Evolutionary conservation across 83 land plant genomes (phyloP).

Genomic region (Thuja plicata): DNA sequence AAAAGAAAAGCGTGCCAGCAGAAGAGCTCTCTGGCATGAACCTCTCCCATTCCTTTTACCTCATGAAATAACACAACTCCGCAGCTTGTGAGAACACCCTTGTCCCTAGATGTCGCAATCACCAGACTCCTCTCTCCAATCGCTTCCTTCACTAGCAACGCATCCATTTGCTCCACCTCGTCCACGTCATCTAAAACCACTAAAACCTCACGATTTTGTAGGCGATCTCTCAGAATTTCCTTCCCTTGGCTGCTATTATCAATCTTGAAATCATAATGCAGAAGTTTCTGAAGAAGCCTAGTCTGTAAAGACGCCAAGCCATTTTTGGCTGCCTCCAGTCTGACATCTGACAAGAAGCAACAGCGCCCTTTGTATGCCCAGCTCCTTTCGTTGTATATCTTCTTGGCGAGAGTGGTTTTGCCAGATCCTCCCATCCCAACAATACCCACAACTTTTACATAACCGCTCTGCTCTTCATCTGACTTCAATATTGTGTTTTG

Average conservation of each 20-base stretch:
- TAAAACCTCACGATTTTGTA: neutral
- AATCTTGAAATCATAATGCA: neutral
- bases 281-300: neutral
- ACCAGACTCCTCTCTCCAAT: neutral
- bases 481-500: neutral
- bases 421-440: neutral
- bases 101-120: neutral
- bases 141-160: neutral
- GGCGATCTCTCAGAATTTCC: neutral
- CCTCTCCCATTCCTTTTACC: neutral
- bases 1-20: neutral
- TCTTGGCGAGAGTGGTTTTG: neutral
- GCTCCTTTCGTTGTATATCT: neutral
- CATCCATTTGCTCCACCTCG: neutral
- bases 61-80: neutral
- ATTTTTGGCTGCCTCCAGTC: neutral
- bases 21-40: neutral
- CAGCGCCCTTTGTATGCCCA: neutral
- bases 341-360: neutral
- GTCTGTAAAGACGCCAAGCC: neutral
- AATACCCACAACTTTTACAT: neutral
- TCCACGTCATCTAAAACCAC: constrained; percentile 1
- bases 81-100: neutral
- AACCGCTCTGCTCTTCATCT: neutral
- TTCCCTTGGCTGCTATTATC: neutral